A percentile compares a stretch with the other conserved stretches of the same genome.
Conservation (phyloP, 805 yeast genomes). For the Saturnispora silvae region DNA sequence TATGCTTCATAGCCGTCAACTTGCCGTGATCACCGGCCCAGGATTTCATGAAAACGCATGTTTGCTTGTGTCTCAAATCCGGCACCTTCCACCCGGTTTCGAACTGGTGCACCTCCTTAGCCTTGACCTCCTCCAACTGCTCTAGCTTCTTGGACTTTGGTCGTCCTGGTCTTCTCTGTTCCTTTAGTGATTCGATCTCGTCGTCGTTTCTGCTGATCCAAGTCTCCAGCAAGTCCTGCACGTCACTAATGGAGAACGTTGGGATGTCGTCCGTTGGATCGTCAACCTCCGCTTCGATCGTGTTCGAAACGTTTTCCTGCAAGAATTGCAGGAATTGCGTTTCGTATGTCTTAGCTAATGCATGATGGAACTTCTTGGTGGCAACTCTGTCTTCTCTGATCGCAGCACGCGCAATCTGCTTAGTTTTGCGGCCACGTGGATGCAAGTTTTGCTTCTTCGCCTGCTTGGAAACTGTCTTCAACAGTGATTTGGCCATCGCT, state of each 20-base stretch:
- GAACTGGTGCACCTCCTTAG: constrained; percentile 52
- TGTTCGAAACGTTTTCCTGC: constrained; percentile 40
- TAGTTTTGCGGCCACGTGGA: constrained; percentile 83
- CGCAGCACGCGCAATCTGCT: constrained; percentile 77
- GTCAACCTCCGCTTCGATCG: constrained; percentile 27
- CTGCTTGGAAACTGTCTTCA: constrained; percentile 48
- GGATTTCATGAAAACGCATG: constrained; percentile 46
- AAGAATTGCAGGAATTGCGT: constrained; percentile 47
- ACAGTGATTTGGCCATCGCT: constrained; percentile 53
- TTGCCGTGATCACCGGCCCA: constrained; percentile 88
- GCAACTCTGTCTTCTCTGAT: constrained; percentile 66
- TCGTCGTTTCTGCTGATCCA: constrained; percentile 63
- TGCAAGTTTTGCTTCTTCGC: constrained; percentile 50
- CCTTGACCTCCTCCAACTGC: constrained; percentile 47
- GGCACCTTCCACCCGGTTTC: constrained; percentile 64
- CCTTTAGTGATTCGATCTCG: constrained; percentile 54
- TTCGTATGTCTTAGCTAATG: constrained; percentile 51
- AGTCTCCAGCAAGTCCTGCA: constrained; percentile 48
- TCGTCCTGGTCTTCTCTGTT: constrained; percentile 74
- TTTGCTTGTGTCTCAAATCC: constrained; percentile 50
- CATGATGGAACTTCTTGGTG: constrained; percentile 44
- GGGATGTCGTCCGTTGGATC: constrained; percentile 15
- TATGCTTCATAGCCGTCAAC: constrained; percentile 47
- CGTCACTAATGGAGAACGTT: constrained; percentile 45
- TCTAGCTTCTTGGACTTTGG: constrained; percentile 69